phyloP scores from a whole-genome alignment of 805 yeast species.

The Wickerhamiella kazuoi region DNA sequence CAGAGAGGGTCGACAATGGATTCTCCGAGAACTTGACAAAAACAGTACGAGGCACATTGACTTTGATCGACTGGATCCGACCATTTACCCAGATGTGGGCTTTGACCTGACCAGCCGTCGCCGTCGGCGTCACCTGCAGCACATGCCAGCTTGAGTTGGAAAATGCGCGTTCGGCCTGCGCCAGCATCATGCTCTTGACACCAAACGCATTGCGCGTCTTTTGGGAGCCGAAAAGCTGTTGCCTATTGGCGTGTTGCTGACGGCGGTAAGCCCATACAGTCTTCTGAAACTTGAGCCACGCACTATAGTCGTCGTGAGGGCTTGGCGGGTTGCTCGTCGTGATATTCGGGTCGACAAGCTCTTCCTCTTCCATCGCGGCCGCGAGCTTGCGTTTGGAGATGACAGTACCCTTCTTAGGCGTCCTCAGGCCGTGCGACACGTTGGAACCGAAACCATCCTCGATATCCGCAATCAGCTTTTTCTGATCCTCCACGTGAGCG shows the following conservation, averaged over 20 bases:
- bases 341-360: conserved; percentile 13
- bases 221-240: conserved; percentile 58
- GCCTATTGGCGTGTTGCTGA: conserved; percentile 54
- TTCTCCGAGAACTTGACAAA: conserved; percentile 43
- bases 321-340: conserved; percentile 15
- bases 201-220: conserved; percentile 25
- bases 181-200: conserved; percentile 52
- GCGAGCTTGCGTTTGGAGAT: conserved; percentile 12
- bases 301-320: conserved; percentile 23
- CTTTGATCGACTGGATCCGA: conserved; percentile 52
- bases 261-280: conserved; percentile 72
- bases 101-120: conserved; percentile 52
- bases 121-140: conserved; percentile 41
- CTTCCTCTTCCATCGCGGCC: conserved; percentile 26
- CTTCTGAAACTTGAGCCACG: conserved; percentile 53
- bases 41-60: conserved; percentile 58
- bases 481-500: conserved; percentile 11
- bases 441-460: conserved; percentile 43
- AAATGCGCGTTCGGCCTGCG: conserved; percentile 54
- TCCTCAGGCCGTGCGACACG: conserved; percentile 10
- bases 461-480: conserved; percentile 39
- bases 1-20: conserved; percentile 4
- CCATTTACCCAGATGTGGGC: conserved; percentile 54
- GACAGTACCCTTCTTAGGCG: conserved; percentile 7
- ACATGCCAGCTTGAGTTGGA: conserved; percentile 69